Percentiles rank a stretch among this genome's conserved stretches.
Evolutionary conservation across 345 rosid species (phyloP).

Genomic region (Anastatica hierochuntica): DNA sequence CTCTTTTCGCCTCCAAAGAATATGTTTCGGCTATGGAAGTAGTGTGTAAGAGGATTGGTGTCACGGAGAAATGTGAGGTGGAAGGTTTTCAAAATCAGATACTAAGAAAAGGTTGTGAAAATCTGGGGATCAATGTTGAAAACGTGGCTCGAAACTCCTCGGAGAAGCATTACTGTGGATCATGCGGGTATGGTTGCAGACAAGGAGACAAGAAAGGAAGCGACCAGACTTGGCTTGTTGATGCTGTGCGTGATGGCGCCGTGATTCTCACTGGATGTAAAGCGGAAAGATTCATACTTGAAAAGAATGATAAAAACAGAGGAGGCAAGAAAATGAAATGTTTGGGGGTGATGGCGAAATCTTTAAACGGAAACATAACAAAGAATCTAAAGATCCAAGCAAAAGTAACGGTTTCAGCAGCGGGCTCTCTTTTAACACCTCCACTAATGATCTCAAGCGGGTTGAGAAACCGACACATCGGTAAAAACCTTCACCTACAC

Average conservation of each 20-base stretch:
- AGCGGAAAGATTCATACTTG: constrained; percentile 57
- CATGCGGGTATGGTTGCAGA: constrained; percentile 73
- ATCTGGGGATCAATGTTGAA: constrained; percentile 46
- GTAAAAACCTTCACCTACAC: constrained; percentile 71
- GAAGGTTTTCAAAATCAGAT: constrained; percentile 74
- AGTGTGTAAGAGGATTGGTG: constrained; percentile 64
- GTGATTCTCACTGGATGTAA: constrained; percentile 76
- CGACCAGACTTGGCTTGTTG: constrained; percentile 74
- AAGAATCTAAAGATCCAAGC: constrained; percentile 58
- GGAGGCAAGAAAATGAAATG: constrained; percentile 46
- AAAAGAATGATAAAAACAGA: constrained; percentile 14
- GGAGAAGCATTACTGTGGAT: constrained; percentile 66
- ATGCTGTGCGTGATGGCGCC: constrained; percentile 57
- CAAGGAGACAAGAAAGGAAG: constrained; percentile 82
- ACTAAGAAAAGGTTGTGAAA: constrained; percentile 66
- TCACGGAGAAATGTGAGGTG: constrained; percentile 42
- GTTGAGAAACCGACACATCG: constrained; percentile 56
- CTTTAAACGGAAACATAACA: constrained; percentile 29
- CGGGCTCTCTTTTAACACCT: constrained; percentile 77
- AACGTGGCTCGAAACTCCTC: constrained; percentile 63
- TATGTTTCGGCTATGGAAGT: constrained; percentile 54
- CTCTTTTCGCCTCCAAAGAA: constrained; percentile 37
- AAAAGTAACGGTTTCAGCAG: constrained; percentile 64
- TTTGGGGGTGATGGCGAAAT: constrained; percentile 48
- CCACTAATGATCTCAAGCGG: constrained; percentile 78